These are phyloP conservation scores for Clitocybe nebularis DNA, from an alignment of 1,284 basidiomycete genomes.

Conservation along the genomic window DNA sequence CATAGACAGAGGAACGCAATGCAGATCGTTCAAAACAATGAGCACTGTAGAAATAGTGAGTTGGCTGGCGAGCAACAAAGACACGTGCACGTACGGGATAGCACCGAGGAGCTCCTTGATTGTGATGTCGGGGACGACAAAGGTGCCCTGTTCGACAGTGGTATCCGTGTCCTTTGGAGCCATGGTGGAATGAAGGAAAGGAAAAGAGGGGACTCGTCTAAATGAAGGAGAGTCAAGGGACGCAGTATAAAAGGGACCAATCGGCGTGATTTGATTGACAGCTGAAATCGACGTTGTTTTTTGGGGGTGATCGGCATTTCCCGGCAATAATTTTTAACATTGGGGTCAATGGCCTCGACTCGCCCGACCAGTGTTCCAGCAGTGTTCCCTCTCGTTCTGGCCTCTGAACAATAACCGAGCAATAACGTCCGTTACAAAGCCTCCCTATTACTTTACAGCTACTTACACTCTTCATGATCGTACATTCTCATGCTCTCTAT, in stretches of 20 bases:
- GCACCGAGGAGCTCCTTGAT: constrained; percentile 84
- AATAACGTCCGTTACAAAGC: too few species aligned
- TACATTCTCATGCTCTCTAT: neutral
- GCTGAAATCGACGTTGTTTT: constrained; percentile 2
- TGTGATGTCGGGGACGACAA: constrained; percentile 76
- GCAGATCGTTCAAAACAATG: constrained; percentile 95
- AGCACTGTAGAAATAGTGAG: constrained; percentile 41
- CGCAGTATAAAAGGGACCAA: constrained; percentile 11
- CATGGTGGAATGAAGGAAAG: constrained; percentile 26
- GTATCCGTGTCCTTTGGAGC: constrained; percentile 31
- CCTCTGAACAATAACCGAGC: too few species aligned
- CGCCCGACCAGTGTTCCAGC: too few species aligned
- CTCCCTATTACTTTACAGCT: neutral
- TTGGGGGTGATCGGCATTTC: constrained; percentile 15
- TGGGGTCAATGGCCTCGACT: neutral
- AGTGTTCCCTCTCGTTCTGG: too few species aligned
- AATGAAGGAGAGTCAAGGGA: constrained; percentile 12
- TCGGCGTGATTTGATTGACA: constrained; percentile 7
- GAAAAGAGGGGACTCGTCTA: constrained; percentile 3
- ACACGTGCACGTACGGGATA: constrained; percentile 71
- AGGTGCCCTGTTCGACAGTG: constrained; percentile 55
- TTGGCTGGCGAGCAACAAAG: constrained; percentile 1
- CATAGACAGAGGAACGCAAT: constrained; percentile 77
- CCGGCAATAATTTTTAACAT: constrained; percentile 10
- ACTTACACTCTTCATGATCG: neutral